phyloP scores from a whole-genome alignment of 306 rosid genomes.

The Sicyos edulis region DNA sequence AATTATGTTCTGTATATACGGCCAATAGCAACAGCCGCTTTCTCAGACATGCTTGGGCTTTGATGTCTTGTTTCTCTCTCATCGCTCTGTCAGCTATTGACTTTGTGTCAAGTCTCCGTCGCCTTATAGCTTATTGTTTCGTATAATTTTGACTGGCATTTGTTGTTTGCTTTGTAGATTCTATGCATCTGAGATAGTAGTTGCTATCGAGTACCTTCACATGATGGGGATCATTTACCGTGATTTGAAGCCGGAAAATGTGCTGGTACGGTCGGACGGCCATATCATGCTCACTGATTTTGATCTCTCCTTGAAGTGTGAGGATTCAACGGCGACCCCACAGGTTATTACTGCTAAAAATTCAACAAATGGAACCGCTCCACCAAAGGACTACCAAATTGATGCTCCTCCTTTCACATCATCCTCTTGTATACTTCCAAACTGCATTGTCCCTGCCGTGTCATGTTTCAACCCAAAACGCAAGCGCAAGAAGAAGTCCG shows the following conservation, averaged over 20 bases:
- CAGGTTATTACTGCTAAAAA: slow-evolving; percentile 37
- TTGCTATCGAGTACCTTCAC: slow-evolving; percentile 81
- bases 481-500: slow-evolving; percentile 36
- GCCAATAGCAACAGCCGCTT: slow-evolving; percentile 12
- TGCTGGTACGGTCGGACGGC: slow-evolving; percentile 67
- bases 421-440: slow-evolving; percentile 63
- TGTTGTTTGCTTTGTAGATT: slow-evolving; percentile 39
- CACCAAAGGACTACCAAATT: slow-evolving; percentile 3
- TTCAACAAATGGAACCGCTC: slow-evolving; percentile 26
- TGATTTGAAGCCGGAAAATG: slow-evolving; percentile 77
- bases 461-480: slow-evolving; percentile 53
- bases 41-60: slow-evolving; percentile 12
- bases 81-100: slow-evolving; percentile 10
- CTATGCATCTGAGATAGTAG: slow-evolving; percentile 70
- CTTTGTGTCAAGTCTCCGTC: slow-evolving; percentile 14
- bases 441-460: slow-evolving; percentile 54
- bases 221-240: slow-evolving; percentile 90
- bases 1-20: slow-evolving; percentile 11
- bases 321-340: slow-evolving; percentile 41
- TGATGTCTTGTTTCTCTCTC: slow-evolving; percentile 14
- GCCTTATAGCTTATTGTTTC: slow-evolving; percentile 1
- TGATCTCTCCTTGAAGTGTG: slow-evolving; percentile 57
- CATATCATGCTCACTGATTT: slow-evolving; percentile 77
- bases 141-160: neutral
- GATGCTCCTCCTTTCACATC: slow-evolving; percentile 40